Base-by-base conservation (phyloP, 108 stramenopile genomes). In the Skeletonema costatum region DNA sequence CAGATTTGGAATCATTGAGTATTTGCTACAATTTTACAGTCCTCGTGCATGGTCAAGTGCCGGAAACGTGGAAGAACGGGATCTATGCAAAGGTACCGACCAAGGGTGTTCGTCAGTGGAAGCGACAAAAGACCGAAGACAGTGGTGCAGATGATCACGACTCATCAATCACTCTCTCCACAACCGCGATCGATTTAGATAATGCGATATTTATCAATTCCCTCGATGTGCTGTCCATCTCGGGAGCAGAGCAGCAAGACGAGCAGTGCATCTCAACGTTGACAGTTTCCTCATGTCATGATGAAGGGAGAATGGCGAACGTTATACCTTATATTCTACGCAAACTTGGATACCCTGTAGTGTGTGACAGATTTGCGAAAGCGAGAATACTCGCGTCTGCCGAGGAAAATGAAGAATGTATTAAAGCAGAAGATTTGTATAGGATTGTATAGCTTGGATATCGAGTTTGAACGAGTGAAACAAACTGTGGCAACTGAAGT, bases 341-440 rank as follows among this genome's bases (percentile, higher is more conserved):
- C n/a, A 77, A 84, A 44, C 61, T 66, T 56, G 86, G 85, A 48
- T 80, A 69, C 78, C 86, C 88, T 7, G 85, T 92, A 2, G 88
- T 92, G 12, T 86, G 87, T 51, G 91, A 92, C 73, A 60, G 77
- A 41, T 87, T 88, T 80, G 85, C 84, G n/a, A 48, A 80, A 71
- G 73, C 29, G 51, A 61, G 65, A 88, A 78, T 78, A 85, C 71
- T 61, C 78, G 65, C 41, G 64, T 19, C 64, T 89, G 73, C 86
- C 86, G 42, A 78, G 91, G 14, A 72, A 81, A 9, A 85, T 89
- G 62, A 80, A 84, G 41, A 89, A 92, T 66, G 60, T 87, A 2
- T 62, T 92, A 46, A 89, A 92, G 64, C 72, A 90, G 29, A 86
- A 88, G 41, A 46, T 89, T 10, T 90, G 86, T 62, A 83, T 92